These are phyloP conservation scores for Lachnellula arida DNA, from an alignment of 2,329 filamentous ascomycete genomes.

Conservation along the genomic window DNA sequence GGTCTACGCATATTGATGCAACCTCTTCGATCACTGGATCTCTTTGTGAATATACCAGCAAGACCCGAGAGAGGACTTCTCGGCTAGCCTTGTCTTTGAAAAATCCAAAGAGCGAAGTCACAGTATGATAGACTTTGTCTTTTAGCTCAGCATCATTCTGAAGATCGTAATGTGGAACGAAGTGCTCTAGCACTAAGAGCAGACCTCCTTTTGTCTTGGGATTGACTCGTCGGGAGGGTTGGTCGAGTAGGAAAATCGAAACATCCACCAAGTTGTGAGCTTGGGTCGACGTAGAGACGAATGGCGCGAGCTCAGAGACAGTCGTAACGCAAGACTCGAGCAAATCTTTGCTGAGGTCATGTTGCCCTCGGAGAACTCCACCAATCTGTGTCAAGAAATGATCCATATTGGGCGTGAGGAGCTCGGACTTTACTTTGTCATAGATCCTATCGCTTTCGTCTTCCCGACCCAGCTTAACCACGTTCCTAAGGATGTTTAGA, in stretches of 20 bases:
- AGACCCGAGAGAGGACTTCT: conserved; percentile 65
- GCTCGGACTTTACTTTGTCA: conserved; percentile 48
- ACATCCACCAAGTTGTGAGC: conserved; percentile 76
- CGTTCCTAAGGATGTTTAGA: conserved; percentile 66
- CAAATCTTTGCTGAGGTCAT: conserved; percentile 62
- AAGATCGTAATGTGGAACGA: conserved; percentile 62
- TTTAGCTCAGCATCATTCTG: conserved; percentile 54
- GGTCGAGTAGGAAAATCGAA: conserved; percentile 73
- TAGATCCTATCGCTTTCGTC: conserved; percentile 45
- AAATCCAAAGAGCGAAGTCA: conserved; percentile 82
- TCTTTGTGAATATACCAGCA: conserved; percentile 64
- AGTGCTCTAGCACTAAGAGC: conserved; percentile 73
- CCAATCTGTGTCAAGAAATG: conserved; percentile 64
- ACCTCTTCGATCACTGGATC: conserved; percentile 57
- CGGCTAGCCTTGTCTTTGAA: conserved; percentile 80
- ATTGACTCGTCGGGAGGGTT: conserved; percentile 78
- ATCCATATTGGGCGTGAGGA: conserved; percentile 54
- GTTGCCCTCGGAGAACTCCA: conserved; percentile 55
- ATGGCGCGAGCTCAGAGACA: conserved; percentile 68
- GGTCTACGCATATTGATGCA: conserved; percentile 65
- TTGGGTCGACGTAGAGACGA: conserved; percentile 64
- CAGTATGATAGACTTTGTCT: conserved; percentile 63
- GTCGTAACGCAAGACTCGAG: conserved; percentile 75
- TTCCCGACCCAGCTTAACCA: conserved; percentile 57
- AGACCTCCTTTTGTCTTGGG: conserved; percentile 79